These are phyloP conservation scores for Lasiosphaeria hispida DNA, from an alignment of 495 filamentous ascomycete genomes.

Conservation along the genomic window DNA sequence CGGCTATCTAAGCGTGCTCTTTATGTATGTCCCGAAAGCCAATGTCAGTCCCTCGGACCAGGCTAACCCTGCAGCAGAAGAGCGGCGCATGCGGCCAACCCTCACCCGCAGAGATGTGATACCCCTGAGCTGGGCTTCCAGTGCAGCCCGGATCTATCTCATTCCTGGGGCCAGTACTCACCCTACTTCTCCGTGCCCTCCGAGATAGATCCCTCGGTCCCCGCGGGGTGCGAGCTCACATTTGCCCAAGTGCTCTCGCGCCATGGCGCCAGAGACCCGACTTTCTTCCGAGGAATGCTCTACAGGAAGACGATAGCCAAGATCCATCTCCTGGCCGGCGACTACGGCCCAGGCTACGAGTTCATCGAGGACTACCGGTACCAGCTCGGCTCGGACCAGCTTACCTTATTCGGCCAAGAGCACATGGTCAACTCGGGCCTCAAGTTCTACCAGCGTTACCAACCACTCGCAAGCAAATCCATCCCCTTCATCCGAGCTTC, in stretches of 20 bases:
- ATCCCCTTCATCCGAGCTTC: constrained; percentile 71
- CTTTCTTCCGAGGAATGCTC: constrained; percentile 52
- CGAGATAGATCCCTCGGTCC: constrained; percentile 53
- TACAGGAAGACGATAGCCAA: constrained; percentile 57
- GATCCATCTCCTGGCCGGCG: constrained; percentile 57
- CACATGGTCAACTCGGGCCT: constrained; percentile 72
- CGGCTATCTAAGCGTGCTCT: no score
- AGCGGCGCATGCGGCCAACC: background rate
- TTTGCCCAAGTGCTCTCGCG: constrained; percentile 78
- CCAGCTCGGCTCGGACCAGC: constrained; percentile 68
- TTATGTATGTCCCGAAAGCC: no score
- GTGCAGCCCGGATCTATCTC: constrained; percentile 51
- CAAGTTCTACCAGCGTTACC: constrained; percentile 71
- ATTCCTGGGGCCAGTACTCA: constrained; percentile 83
- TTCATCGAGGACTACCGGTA: constrained; percentile 72
- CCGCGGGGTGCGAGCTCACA: constrained; percentile 63
- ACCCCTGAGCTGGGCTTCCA: constrained; percentile 61
- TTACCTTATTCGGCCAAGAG: constrained; percentile 68
- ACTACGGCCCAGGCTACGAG: constrained; percentile 55
- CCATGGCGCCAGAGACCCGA: constrained; percentile 83
- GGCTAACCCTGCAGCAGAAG: background rate
- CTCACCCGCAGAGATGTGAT: constrained; percentile 47
- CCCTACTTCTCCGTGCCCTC: constrained; percentile 75
- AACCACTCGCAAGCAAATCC: constrained; percentile 43
- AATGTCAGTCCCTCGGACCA: no score